Conservation (phyloP, 257 asterid genomes). For the Capsicum baccatum region DNA sequence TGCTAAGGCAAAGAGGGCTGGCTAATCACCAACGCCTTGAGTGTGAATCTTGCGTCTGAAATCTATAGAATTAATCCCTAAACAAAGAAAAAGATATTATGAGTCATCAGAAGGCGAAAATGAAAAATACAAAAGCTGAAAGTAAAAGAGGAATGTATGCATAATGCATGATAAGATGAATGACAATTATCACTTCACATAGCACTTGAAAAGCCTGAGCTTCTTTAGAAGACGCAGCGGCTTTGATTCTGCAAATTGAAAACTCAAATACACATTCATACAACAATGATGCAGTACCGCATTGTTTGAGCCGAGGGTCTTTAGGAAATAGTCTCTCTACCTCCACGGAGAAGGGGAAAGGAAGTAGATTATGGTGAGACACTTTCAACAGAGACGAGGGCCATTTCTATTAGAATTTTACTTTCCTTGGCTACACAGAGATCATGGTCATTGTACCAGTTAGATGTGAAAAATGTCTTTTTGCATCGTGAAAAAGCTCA, state of each 20-base stretch:
- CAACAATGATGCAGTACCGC: background rate
- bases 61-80: background rate
- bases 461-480: no score
- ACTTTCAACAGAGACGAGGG: no score
- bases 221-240: background rate
- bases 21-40: constrained; percentile 3
- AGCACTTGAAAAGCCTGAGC: background rate
- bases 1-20: constrained; percentile 13
- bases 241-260: background rate
- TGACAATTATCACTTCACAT: no score
- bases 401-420: no score
- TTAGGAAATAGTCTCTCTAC: no score
- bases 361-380: no score
- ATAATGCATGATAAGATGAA: background rate
- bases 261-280: background rate
- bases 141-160: background rate
- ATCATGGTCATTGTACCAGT: no score
- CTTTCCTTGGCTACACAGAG: no score
- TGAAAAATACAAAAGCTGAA: background rate
- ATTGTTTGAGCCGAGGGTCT: no score
- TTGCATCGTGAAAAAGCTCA: no score
- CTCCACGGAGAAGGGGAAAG: no score
- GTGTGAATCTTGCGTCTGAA: background rate
- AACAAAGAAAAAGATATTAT: background rate
- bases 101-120: background rate